phyloP scores from a whole-genome alignment of 192 early-diverging fungal genomes.

The Chytriomyces hyalinus region DNA sequence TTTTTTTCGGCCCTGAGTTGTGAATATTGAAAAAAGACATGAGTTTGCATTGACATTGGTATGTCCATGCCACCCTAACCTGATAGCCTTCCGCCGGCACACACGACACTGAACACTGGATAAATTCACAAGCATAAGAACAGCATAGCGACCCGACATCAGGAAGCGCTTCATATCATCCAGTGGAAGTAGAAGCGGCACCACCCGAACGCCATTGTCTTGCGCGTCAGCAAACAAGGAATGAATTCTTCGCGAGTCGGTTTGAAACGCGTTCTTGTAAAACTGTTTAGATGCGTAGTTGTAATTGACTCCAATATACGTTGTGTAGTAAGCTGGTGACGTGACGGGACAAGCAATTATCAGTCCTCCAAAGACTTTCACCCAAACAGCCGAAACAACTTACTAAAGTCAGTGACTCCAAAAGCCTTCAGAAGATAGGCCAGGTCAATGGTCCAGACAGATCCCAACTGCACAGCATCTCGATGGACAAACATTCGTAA shows the following conservation, averaged over 20 bases:
- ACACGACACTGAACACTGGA: constrained; percentile 59
- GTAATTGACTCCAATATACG: constrained; percentile 80
- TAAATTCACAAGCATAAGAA: constrained; percentile 81
- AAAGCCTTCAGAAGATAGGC: constrained; percentile 76
- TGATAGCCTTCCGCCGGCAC: constrained; percentile 46
- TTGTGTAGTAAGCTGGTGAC: constrained; percentile 79
- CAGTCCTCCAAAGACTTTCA: not conserved
- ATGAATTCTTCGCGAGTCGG: constrained; percentile 76
- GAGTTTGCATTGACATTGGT: not conserved
- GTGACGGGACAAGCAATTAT: not conserved
- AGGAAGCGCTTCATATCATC: constrained; percentile 88
- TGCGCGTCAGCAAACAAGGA: constrained; percentile 78
- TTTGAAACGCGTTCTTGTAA: constrained; percentile 70
- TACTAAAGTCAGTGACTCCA: constrained; percentile 78
- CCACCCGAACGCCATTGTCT: constrained; percentile 70
- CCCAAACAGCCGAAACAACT: not conserved
- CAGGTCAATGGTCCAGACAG: constrained; percentile 91
- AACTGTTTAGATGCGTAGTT: constrained; percentile 72
- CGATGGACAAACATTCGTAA: constrained; percentile 52
- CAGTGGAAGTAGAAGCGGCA: constrained; percentile 74
- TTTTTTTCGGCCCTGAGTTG: not conserved
- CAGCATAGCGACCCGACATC: constrained; percentile 72
- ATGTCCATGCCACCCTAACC: not conserved
- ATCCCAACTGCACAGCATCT: constrained; percentile 31
- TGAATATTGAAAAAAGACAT: not conserved